Conservation (phyloP, 2,329 filamentous ascomycete species). For the Hawksworthiomyces lignivorus region DNA sequence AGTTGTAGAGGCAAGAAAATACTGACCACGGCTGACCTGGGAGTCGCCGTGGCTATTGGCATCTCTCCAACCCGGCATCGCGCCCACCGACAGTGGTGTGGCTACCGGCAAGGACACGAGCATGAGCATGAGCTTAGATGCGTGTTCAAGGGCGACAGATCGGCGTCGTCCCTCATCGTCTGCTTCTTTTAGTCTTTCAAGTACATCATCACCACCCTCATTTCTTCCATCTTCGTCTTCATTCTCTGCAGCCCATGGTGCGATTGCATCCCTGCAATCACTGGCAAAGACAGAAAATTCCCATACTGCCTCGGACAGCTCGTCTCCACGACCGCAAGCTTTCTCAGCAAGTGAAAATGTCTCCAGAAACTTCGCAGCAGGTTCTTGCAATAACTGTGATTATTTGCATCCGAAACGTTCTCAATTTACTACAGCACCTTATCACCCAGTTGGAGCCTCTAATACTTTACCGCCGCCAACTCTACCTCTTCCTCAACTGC, state of each 20-base stretch:
- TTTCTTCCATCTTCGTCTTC: conserved; percentile 2
- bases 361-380: no score
- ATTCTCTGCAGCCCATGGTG: no score
- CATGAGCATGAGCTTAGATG: conserved; percentile 3
- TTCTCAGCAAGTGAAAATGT: no score
- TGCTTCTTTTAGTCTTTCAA: background rate
- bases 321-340: no score
- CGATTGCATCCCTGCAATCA: no score
- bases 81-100: conserved; percentile 6
- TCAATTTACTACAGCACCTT: no score
- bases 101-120: background rate
- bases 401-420: no score
- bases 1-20: no score
- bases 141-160: conserved; percentile 7
- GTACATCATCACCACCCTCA: conserved; percentile 18
- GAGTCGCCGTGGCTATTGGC: background rate
- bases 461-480: background rate
- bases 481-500: conserved; percentile 20
- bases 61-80: background rate
- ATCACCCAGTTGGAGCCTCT: no score
- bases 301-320: no score
- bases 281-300: no score
- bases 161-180: conserved; percentile 1
- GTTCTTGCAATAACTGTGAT: no score
- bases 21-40: background rate